A percentile compares a stretch with the other conserved stretches of the same genome.
phyloP scores from a whole-genome alignment of 1,284 basidiomycete genomes.

The Apiotrichum gamsii region DNA sequence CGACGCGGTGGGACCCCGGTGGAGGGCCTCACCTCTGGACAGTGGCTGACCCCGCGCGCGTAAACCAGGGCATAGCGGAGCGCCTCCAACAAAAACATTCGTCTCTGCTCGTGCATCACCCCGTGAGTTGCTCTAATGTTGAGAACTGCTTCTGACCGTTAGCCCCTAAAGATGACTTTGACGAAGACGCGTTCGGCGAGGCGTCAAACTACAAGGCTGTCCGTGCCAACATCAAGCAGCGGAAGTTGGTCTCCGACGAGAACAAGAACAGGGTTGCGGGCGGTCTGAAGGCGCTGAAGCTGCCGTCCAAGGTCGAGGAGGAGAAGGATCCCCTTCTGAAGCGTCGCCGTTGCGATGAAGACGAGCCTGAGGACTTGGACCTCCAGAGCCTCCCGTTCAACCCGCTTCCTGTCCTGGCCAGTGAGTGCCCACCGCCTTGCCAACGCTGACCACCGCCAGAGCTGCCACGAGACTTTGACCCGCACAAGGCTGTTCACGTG shows the following conservation, averaged over 20 bases:
- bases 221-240: slow-evolving; percentile 9
- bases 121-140: slow-evolving; percentile 7
- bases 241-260: slow-evolving; percentile 17
- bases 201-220: slow-evolving; percentile 21
- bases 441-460: neutral
- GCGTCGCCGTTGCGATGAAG: neutral
- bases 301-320: slow-evolving; percentile 12
- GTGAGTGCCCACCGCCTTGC: slow-evolving; percentile 4
- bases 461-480: neutral
- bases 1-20: too few species aligned
- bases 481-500: too few species aligned
- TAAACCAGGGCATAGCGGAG: too few species aligned
- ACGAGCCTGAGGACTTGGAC: neutral
- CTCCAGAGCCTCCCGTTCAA: too few species aligned
- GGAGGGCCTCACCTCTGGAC: too few species aligned
- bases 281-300: slow-evolving; percentile 11
- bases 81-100: too few species aligned
- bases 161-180: slow-evolving; percentile 34
- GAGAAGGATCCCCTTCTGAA: neutral
- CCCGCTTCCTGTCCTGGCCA: slow-evolving; percentile 26
- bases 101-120: slow-evolving; percentile 5
- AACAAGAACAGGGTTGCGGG: slow-evolving; percentile 22
- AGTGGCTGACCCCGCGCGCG: too few species aligned
- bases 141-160: neutral
- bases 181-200: slow-evolving; percentile 16